A percentile compares a stretch with the other conserved stretches of the same genome.
Conservation (phyloP, 2,329 filamentous ascomycete species). For the Colletotrichum musae region DNA sequence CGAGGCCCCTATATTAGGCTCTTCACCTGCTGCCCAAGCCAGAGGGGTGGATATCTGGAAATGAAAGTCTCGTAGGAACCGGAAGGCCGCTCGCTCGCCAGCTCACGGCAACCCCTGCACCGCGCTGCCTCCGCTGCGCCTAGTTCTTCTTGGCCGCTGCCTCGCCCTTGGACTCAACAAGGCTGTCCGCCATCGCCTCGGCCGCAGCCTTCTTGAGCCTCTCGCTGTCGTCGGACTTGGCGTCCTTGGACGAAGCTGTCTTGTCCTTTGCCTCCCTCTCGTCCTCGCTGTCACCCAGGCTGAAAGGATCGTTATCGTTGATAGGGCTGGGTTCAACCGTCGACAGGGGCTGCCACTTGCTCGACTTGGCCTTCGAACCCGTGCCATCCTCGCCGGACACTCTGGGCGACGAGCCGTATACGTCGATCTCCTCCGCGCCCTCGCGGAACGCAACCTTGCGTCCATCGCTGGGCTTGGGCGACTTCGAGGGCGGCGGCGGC, state of each 20-base stretch:
- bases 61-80: constrained; percentile 35
- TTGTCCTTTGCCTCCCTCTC: constrained; percentile 85
- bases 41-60: constrained; percentile 37
- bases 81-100: constrained; percentile 8
- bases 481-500: constrained; percentile 68
- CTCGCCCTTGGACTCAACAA: constrained; percentile 60
- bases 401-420: constrained; percentile 77
- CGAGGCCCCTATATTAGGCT: constrained; percentile 30
- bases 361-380: constrained; percentile 74
- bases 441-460: constrained; percentile 72
- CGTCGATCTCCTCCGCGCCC: constrained; percentile 82
- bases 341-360: constrained; percentile 98
- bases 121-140: neutral
- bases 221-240: constrained; percentile 71
- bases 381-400: constrained; percentile 66
- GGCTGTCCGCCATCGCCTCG: constrained; percentile 71
- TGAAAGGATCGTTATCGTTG: constrained; percentile 92
- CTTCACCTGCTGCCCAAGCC: constrained; percentile 24
- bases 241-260: constrained; percentile 59
- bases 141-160: constrained; percentile 54
- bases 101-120: neutral
- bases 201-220: constrained; percentile 76
- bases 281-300: constrained; percentile 94
- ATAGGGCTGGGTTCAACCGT: constrained; percentile 76
- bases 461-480: constrained; percentile 63